phyloP scores from a whole-genome alignment of 2,329 filamentous ascomycete genomes.

The Mycosphaerella arachidis region DNA sequence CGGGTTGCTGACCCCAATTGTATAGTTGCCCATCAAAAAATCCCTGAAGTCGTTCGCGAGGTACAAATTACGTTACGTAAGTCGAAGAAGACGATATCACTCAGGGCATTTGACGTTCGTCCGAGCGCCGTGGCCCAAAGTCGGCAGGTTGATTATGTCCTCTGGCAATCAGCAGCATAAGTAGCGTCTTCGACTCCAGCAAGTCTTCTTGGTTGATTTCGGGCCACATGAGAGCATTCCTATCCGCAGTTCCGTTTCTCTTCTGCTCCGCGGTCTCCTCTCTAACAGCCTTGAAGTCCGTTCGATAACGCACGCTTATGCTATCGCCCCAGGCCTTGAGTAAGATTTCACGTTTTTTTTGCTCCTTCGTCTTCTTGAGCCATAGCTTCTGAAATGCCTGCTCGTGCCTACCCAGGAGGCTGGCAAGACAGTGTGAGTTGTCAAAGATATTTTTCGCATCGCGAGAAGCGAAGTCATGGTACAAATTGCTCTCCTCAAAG shows the following conservation, averaged over 20 bases:
- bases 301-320: conserved; percentile 3
- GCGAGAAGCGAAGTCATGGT: neutral
- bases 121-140: too few species aligned
- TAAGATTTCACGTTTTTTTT: conserved; percentile 8
- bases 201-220: neutral
- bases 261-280: too few species aligned
- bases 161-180: conserved; percentile 8
- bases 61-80: too few species aligned
- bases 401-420: conserved; percentile 8
- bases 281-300: conserved; percentile 6
- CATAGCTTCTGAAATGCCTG: conserved; percentile 8
- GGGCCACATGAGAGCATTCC: neutral
- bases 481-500: too few species aligned
- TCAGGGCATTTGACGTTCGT: too few species aligned
- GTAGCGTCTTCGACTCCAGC: too few species aligned
- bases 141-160: conserved; percentile 1
- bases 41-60: too few species aligned
- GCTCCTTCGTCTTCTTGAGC: conserved; percentile 13
- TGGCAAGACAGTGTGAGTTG: conserved; percentile 1
- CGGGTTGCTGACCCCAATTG: conserved; percentile 4
- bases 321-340: conserved; percentile 4
- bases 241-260: too few species aligned
- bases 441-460: conserved; percentile 1
- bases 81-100: too few species aligned
- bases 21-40: conserved; percentile 6